Evolutionary conservation across 2,329 filamentous ascomycete species (phyloP).

Genomic region (Diplocarpon rosae): DNA sequence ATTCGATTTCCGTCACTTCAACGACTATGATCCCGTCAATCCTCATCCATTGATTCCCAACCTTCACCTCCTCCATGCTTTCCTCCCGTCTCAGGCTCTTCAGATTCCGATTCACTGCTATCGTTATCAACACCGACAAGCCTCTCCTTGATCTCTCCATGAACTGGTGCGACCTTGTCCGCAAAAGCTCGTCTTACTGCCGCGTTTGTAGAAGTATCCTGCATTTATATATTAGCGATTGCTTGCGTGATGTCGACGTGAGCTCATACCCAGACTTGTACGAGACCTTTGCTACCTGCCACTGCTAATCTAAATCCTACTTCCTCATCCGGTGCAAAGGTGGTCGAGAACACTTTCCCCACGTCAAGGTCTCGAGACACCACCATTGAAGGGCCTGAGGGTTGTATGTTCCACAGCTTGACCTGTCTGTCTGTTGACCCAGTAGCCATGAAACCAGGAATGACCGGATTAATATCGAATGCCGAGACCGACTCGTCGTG

Average conservation of each 20-base stretch:
- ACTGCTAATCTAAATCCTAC: constrained; percentile 89
- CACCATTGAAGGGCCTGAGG: constrained; percentile 77
- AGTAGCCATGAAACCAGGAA: constrained; percentile 88
- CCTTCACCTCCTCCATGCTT: constrained; percentile 31
- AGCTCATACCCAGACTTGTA: constrained; percentile 77
- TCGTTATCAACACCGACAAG: constrained; percentile 62
- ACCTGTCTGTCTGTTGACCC: constrained; percentile 91
- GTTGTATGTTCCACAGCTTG: constrained; percentile 88
- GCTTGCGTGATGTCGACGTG: background rate
- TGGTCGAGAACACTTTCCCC: constrained; percentile 85
- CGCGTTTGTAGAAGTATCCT: constrained; percentile 61
- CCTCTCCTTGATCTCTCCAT: constrained; percentile 60
- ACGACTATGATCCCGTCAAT: constrained; percentile 26
- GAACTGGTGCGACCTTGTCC: constrained; percentile 49
- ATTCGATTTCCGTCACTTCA: constrained; percentile 4
- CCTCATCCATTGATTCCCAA: constrained; percentile 47
- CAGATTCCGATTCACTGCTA: constrained; percentile 49
- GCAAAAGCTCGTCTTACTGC: constrained; percentile 80
- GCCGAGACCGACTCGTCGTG: constrained; percentile 87
- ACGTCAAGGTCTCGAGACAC: constrained; percentile 86
- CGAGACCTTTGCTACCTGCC: constrained; percentile 82
- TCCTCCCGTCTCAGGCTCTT: constrained; percentile 36
- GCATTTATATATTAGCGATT: constrained; percentile 7
- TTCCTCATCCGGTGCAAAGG: constrained; percentile 80
- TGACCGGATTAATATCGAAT: constrained; percentile 81